Evolutionary conservation across 768 basidiomycete genomes (phyloP).

Genomic region (Suillus lakei): DNA sequence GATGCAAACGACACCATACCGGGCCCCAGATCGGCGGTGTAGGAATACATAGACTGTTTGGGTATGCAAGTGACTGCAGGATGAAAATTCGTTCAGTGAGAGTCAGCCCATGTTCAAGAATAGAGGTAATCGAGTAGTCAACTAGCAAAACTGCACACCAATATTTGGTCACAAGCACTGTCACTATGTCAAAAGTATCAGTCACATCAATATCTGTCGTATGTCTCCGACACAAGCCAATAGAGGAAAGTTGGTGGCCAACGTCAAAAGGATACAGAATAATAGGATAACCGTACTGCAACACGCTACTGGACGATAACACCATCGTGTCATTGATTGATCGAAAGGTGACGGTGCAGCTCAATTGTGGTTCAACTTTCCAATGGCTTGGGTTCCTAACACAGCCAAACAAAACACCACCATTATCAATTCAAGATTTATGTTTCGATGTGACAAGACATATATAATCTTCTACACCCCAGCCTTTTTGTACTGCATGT

Average conservation of each 20-base stretch:
- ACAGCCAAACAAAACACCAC: not conserved
- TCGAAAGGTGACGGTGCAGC: not conserved
- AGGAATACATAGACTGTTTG: not conserved
- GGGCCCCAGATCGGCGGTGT: not conserved
- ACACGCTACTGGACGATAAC: not conserved
- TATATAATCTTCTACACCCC: conserved; percentile 1
- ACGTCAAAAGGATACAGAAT: not conserved
- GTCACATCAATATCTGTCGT: not conserved
- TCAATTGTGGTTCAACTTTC: not conserved
- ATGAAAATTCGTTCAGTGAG: not conserved
- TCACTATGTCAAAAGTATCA: not conserved
- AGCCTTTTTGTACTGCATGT: not conserved
- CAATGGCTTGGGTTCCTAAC: not conserved
- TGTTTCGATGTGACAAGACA: conserved; percentile 1
- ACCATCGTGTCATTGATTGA: not conserved
- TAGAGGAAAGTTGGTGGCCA: not conserved
- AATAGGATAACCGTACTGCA: not conserved
- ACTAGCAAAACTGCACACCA: not conserved
- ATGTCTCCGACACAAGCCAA: not conserved
- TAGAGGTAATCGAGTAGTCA: not conserved
- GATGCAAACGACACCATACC: not conserved
- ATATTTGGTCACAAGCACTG: not conserved
- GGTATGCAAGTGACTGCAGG: not conserved
- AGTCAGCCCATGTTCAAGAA: not conserved
- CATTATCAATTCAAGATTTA: conserved; percentile 3